Base-by-base conservation (phyloP, 1,139 yeast species). In the Tardiomyces blankii region DNA sequence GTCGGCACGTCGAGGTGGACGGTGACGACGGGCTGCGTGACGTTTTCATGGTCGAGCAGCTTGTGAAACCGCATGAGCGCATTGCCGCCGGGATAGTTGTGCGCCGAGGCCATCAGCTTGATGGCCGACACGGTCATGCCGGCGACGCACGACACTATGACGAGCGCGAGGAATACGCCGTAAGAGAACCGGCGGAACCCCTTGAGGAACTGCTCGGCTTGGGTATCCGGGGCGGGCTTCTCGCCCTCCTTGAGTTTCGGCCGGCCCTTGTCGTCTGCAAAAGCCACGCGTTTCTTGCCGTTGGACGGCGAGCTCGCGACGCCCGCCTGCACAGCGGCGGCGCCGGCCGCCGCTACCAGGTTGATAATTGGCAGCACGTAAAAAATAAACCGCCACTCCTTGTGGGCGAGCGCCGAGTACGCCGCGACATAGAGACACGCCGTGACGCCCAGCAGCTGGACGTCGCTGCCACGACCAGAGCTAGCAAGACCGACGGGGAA, bases 361-460 rank as follows among this genome's bases (percentile, higher is more conserved):
- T 83, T 76, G 48, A 86, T 62, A 0, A 83, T 68, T 2, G 97
- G 96, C 11, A 82, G 66, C 0, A 79, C 69, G 59, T 89, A 91
- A 14, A 82, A 67, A 44, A 91, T 78, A 55, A 89, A 91, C 54
- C 97, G 74, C 95, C 95, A 87, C 67, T 91, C 97, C 62, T 89
- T 91, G 56, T 89, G 97, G 1, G 94, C 91, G 61, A 84, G 94
- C 46, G 82, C 62, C 0, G 96, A 88, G 74, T 88, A 74, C 2
- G 76, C 60, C 2, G 69, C 54, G 28, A 87, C 72, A 59, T 69
- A 89, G 11, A 77, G 38, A 1, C 79, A 38, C 0, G 83, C 66
- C 0, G 87, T 68, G 8, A 71, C 53, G 0, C 73, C 66, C 12
- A 72, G 54, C 3, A 72, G 57, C 23, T 67, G 68, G 43, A 74